Evolutionary conservation across 352 stramenopile genomes (phyloP).

Genomic region (Phytophthora niederhauseri): DNA sequence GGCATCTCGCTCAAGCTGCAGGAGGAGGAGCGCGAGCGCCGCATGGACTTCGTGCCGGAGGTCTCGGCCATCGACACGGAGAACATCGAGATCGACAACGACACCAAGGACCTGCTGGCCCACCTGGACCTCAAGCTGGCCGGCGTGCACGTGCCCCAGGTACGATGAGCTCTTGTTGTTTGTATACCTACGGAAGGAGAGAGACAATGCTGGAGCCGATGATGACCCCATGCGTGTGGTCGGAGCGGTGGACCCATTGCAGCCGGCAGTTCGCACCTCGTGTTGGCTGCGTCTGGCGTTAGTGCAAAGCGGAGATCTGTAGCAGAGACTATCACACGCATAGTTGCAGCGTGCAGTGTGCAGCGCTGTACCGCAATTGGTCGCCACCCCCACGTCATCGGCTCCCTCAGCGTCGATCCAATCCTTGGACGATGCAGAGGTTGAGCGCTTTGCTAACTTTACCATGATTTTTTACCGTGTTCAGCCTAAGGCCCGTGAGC

Average conservation of each 20-base stretch:
- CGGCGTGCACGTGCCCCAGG: conserved; percentile 89
- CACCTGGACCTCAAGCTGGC: conserved; percentile 94
- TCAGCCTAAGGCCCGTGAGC: conserved; percentile 73
- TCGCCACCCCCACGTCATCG: conserved; percentile 38
- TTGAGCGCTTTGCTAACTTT: conserved; percentile 38
- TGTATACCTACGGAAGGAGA: background rate
- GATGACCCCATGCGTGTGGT: conserved; percentile 39
- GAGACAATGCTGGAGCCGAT: conserved; percentile 86
- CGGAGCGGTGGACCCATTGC: conserved; percentile 74
- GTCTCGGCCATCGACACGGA: conserved; percentile 95
- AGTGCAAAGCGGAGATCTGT: conserved; percentile 17
- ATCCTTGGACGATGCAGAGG: conserved; percentile 37
- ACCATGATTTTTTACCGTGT: no score
- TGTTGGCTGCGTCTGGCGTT: conserved; percentile 7
- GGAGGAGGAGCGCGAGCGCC: conserved; percentile 99
- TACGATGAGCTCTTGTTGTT: conserved; percentile 46
- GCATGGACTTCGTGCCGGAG: conserved; percentile 99
- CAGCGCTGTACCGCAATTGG: conserved; percentile 8
- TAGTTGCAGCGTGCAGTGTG: background rate
- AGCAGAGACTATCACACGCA: conserved; percentile 12
- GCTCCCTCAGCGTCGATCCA: conserved; percentile 48
- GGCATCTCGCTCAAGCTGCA: conserved; percentile 99
- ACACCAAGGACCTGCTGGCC: conserved; percentile 98
- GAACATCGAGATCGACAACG: conserved; percentile 97
- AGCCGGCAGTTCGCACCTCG: conserved; percentile 10